phyloP scores from a whole-genome alignment of 2,329 filamentous ascomycete genomes.

The Ascochyta pisi region DNA sequence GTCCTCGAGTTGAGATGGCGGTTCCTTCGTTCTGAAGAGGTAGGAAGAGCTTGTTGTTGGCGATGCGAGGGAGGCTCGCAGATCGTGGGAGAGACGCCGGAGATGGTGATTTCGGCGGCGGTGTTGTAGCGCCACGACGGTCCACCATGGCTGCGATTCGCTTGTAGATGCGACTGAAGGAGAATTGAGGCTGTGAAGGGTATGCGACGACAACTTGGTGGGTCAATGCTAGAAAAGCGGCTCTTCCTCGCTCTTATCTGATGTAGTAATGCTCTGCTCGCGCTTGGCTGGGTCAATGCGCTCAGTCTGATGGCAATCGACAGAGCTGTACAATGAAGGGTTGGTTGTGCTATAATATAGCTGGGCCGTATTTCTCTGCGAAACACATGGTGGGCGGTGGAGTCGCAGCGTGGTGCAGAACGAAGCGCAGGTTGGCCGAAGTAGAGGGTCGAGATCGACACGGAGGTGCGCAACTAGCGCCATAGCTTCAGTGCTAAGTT shows the following conservation, averaged over 20 bases:
- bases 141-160: constrained; percentile 24
- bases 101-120: constrained; percentile 26
- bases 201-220: neutral
- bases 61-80: constrained; percentile 42
- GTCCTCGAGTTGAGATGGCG: constrained; percentile 53
- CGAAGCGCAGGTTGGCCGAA: constrained; percentile 28
- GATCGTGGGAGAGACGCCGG: constrained; percentile 26
- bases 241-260: constrained; percentile 13
- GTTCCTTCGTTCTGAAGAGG: constrained; percentile 47
- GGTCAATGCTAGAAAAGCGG: neutral
- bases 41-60: constrained; percentile 50
- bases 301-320: neutral
- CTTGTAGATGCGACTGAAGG: neutral
- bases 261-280: neutral
- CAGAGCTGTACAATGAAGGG: neutral
- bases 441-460: constrained; percentile 27
- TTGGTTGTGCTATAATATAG: constrained; percentile 4
- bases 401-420: constrained; percentile 21
- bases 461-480: constrained; percentile 9
- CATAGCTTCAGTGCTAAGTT: constrained; percentile 18
- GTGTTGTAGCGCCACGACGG: constrained; percentile 20
- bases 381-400: constrained; percentile 20
- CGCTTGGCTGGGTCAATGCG: constrained; percentile 3
- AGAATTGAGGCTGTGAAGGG: neutral
- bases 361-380: constrained; percentile 2